Evolutionary conservation across 2,329 filamentous ascomycete genomes (phyloP).

Genomic region (Verticillium alfalfae): DNA sequence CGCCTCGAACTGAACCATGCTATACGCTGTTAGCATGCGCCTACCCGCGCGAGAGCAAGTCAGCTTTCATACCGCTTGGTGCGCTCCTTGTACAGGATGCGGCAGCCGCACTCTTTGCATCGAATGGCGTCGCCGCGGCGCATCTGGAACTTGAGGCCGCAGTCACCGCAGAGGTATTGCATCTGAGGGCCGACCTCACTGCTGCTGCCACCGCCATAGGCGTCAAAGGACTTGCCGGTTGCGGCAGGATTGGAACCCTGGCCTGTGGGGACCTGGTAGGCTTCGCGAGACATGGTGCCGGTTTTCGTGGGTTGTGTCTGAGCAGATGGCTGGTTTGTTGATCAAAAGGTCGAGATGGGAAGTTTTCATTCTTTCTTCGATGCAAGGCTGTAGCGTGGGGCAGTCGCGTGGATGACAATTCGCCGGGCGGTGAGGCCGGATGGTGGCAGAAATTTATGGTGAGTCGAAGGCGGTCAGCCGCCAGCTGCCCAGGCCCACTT

Average conservation of each 20-base stretch:
- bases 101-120: constrained; percentile 89
- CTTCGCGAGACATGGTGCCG: constrained; percentile 61
- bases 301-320: background rate
- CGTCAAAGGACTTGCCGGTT: constrained; percentile 38
- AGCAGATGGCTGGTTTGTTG: background rate
- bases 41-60: background rate
- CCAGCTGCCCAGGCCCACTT: background rate
- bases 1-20: constrained; percentile 98
- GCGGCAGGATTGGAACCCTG: constrained; percentile 32
- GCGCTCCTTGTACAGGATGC: constrained; percentile 94
- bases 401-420: background rate
- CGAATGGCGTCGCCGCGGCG: constrained; percentile 76
- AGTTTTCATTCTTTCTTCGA: background rate
- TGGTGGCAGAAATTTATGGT: background rate
- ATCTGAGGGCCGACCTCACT: constrained; percentile 50
- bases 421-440: background rate
- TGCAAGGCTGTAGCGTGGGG: background rate
- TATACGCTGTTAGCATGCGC: constrained; percentile 29
- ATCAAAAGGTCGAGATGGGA: background rate
- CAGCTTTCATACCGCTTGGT: constrained; percentile 75
- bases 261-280: constrained; percentile 67
- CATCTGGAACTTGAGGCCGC: constrained; percentile 69
- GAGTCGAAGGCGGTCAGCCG: background rate
- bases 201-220: constrained; percentile 30
- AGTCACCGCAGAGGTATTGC: constrained; percentile 77